Evolutionary conservation across 345 rosid genomes (phyloP).

Genomic region (Hypericum perforatum): DNA sequence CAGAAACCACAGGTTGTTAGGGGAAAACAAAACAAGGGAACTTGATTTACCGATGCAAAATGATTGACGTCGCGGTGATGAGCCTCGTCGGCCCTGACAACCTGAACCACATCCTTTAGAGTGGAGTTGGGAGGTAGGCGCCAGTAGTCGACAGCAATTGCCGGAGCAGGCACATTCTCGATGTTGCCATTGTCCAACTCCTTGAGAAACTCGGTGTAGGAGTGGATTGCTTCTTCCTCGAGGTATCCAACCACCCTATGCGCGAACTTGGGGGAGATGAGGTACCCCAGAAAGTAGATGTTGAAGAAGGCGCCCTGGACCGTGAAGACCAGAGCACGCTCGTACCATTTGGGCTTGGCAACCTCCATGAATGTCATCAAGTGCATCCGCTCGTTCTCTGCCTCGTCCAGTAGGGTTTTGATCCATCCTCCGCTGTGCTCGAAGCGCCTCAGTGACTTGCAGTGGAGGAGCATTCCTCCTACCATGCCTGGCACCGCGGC

Average conservation of each 20-base stretch:
- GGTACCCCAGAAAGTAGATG: constrained; percentile 59
- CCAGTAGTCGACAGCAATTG: constrained; percentile 79
- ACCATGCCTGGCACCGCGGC: constrained; percentile 87
- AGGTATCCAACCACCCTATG: constrained; percentile 76
- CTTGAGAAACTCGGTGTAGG: constrained; percentile 73
- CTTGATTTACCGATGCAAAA: constrained; percentile 53
- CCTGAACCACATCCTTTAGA: constrained; percentile 56
- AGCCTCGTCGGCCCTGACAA: constrained; percentile 69
- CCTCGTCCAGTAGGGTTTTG: constrained; percentile 64
- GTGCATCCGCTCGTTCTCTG: constrained; percentile 88
- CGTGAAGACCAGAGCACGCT: constrained; percentile 54
- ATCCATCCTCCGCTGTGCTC: constrained; percentile 90
- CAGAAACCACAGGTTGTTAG: not conserved
- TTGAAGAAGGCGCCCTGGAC: constrained; percentile 78
- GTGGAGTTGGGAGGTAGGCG: constrained; percentile 48
- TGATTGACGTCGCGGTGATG: constrained; percentile 85
- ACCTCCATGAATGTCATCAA: constrained; percentile 91
- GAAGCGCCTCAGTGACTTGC: constrained; percentile 57
- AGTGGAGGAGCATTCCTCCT: constrained; percentile 67
- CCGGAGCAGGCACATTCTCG: constrained; percentile 69
- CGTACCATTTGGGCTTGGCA: constrained; percentile 60
- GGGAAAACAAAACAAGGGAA: not conserved
- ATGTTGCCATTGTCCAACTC: constrained; percentile 70
- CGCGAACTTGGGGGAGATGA: constrained; percentile 65
- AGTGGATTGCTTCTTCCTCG: constrained; percentile 78